A percentile compares a stretch with the other conserved stretches of the same genome.
Evolutionary conservation across 2,329 filamentous ascomycete species (phyloP).

Genomic region (Alternaria panax): DNA sequence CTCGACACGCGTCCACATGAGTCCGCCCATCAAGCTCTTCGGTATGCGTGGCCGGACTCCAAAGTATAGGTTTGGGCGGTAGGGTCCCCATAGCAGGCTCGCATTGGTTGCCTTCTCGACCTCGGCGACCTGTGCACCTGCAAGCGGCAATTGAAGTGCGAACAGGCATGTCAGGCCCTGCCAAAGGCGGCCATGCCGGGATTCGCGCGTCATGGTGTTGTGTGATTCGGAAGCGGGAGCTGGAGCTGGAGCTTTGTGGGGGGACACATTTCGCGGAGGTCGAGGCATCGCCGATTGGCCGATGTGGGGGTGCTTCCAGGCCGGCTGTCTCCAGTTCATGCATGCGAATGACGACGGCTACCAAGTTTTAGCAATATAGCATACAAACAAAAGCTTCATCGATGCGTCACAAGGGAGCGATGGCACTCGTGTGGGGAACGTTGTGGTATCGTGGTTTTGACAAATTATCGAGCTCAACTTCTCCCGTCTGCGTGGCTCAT

Average conservation of each 20-base stretch:
- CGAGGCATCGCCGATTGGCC: conserved; percentile 28
- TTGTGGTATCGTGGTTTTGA: background rate
- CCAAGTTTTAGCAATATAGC: background rate
- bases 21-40: conserved; percentile 78
- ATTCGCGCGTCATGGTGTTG: conserved; percentile 38
- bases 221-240: conserved; percentile 13
- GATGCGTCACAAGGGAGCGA: background rate
- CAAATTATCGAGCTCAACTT: conserved; percentile 1
- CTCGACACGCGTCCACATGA: conserved; percentile 91
- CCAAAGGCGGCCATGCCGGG: conserved; percentile 27
- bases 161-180: conserved; percentile 32
- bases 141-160: conserved; percentile 33
- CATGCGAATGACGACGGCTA: background rate
- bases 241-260: conserved; percentile 14
- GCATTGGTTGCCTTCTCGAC: conserved; percentile 69
- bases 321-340: background rate
- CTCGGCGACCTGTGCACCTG: conserved; percentile 44
- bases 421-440: background rate
- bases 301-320: background rate
- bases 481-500: too few relatives aligned
- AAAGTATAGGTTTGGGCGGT: conserved; percentile 93
- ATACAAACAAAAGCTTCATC: background rate
- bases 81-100: conserved; percentile 93
- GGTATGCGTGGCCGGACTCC: conserved; percentile 83
- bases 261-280: conserved; percentile 32